Evolutionary conservation across 257 asterid genomes (phyloP), one percentile per base, ranked within the genome.

Genomic region (Capsicum baccatum): DNA sequence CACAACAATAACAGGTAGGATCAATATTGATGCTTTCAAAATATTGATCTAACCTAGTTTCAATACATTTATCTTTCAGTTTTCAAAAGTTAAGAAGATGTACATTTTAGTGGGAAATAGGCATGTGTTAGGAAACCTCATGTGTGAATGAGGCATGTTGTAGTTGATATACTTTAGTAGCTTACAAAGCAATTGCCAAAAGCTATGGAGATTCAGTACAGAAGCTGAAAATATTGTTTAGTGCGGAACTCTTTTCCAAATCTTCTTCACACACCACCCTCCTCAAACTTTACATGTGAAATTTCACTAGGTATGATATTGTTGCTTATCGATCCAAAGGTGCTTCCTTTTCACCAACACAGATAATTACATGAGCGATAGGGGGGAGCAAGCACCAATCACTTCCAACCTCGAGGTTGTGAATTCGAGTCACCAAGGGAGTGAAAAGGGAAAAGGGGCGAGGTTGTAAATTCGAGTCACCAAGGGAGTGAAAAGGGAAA

Each of bases 1-100:
- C n/a, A 48, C 80, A 73, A 4, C n/a, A 21, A 19, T 48, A 73
- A 19, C 80, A 19, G 80, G 59, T 47, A 73, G 48, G 80, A 73
- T 47, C 59, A 48, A 73, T 19, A 44, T 5, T 63, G 70, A 21
- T 19, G 69, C 69, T 19, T 62, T 62, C 69, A 60, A 62, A 35
- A 21, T 21, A 63, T 71, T 71, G 58, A 19, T 73, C 80, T 44
- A 70, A 44, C 55, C 9, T 44, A 71, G 37, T 44, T 17, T 70
- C 15, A 5, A 69, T 68, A 17, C 16, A 16, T 9, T 42, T 16
- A 44, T n/a, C 57, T 71, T 68, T 71, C 79, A n/a, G n/a, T n/a
- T 44, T 70, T 47, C 8, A 9, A 6, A 71, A 71, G 79, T 47
- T 42, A 42, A 16, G 64, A 67, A 37, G 37, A 71, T 69, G 35